phyloP scores from a whole-genome alignment of 805 yeast genomes.

The Yarrowia hollandica region DNA sequence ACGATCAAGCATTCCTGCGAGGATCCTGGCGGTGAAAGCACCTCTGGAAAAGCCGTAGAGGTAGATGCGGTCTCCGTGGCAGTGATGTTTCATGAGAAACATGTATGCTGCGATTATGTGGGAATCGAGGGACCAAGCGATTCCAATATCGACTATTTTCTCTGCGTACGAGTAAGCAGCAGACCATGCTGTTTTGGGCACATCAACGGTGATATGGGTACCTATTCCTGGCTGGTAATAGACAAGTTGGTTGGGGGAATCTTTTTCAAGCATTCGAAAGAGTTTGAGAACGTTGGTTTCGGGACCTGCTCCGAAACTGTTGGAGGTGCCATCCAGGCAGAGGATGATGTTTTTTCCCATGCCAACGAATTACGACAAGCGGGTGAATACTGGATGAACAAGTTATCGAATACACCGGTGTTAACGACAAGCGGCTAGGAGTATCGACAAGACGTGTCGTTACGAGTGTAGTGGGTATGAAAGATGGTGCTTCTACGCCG shows the following conservation, averaged over 20 bases:
- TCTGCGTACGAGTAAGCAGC: conserved; percentile 13
- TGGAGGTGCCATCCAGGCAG: conserved; percentile 30
- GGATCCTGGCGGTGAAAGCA: conserved; percentile 61
- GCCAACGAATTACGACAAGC: no score
- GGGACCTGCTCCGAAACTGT: conserved; percentile 30
- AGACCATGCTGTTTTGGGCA: background rate
- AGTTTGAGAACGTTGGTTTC: conserved; percentile 30
- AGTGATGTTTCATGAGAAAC: conserved; percentile 52
- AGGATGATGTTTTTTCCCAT: conserved; percentile 30
- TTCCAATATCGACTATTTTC: conserved; percentile 46
- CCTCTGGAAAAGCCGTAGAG: conserved; percentile 66
- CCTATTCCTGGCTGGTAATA: conserved; percentile 29
- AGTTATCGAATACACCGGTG: no score
- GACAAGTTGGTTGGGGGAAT: conserved; percentile 23
- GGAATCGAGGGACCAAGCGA: conserved; percentile 54
- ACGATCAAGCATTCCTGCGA: conserved; percentile 63
- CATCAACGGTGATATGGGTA: conserved; percentile 17
- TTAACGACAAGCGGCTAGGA: no score
- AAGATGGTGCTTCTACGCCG: no score
- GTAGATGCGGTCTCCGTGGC: conserved; percentile 52
- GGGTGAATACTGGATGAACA: no score
- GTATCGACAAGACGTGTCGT: no score
- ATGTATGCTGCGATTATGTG: conserved; percentile 60
- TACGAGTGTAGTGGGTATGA: no score
- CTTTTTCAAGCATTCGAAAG: conserved; percentile 30